A percentile compares a stretch with the other conserved stretches of the same genome.
Evolutionary conservation across 2,329 filamentous ascomycete genomes (phyloP).

Genomic region (Colletotrichum camelliae): DNA sequence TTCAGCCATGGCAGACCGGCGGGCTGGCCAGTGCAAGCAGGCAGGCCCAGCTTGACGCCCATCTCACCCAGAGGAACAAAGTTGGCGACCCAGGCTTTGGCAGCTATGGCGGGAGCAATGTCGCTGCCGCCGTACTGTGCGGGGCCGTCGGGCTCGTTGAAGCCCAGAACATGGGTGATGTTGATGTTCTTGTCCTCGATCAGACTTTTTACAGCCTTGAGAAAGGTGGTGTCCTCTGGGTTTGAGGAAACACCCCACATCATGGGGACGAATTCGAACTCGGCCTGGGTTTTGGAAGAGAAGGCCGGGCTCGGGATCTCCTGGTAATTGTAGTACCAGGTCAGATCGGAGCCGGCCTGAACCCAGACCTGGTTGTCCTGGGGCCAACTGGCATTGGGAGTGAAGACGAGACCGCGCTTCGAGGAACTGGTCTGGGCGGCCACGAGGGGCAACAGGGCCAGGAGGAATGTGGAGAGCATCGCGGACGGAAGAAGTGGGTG

Average conservation of each 20-base stretch:
- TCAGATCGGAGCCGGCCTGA: slow-evolving; percentile 60
- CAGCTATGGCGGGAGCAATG: slow-evolving; percentile 65
- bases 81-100: slow-evolving; percentile 72
- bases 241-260: slow-evolving; percentile 68
- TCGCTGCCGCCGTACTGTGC: slow-evolving; percentile 64
- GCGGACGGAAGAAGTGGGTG: background rate
- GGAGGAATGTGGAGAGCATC: slow-evolving; percentile 23
- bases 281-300: slow-evolving; percentile 50
- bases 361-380: slow-evolving; percentile 72
- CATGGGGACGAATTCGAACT: slow-evolving; percentile 82
- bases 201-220: slow-evolving; percentile 60
- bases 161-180: slow-evolving; percentile 72
- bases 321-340: slow-evolving; percentile 88
- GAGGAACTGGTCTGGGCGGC: slow-evolving; percentile 42
- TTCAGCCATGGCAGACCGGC: slow-evolving; percentile 70
- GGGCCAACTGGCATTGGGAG: slow-evolving; percentile 59
- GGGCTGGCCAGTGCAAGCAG: slow-evolving; percentile 69
- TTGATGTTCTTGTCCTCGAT: slow-evolving; percentile 58
- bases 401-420: slow-evolving; percentile 78
- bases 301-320: slow-evolving; percentile 60
- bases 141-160: slow-evolving; percentile 79
- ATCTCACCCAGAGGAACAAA: slow-evolving; percentile 71
- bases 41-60: slow-evolving; percentile 73
- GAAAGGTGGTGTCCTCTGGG: slow-evolving; percentile 63
- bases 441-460: slow-evolving; percentile 26